Evolutionary conservation across 208 protist genomes (phyloP), one percentile per base, ranked within the genome.

Genomic region (Leishmania braziliensis): DNA sequence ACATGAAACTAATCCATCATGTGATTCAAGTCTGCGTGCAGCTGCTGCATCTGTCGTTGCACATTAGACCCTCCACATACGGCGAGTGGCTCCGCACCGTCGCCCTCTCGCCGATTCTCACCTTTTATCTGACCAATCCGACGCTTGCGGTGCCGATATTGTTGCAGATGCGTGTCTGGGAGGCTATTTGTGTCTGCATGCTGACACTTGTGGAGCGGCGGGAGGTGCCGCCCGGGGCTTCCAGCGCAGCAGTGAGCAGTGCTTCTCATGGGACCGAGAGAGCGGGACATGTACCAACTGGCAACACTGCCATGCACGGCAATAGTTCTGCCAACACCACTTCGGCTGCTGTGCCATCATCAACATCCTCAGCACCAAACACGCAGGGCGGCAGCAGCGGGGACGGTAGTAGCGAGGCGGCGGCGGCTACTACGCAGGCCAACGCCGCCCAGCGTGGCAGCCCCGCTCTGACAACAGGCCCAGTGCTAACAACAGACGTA

Each of bases 101-200:
- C n/a, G 74, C 70, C 48, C 58, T 85, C 9, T 82, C 82, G 29
- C 82, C 82, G n/a, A 65, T 89, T 54, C 33, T 84, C 26, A 51
- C 76, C 63, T 50, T 89, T 46, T 89, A 83, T 69, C 71, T 86
- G 51, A 78, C 58, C 18, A 78, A 84, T 68, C 86, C 86, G 23
- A 65, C 70, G 9, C 81, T 82, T 46, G 83, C 79, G 26, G 72
- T 89, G 78, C 78, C 78, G 46, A 54, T 89, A 43, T 10, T 89
- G 51, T 54, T 82, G 58, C 79, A 53, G 36, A 76, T 77, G 43
- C 75, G 50, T n/a, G 79, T 86, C 20, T 81, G 79, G 77, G 77
- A 86, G 48, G 56, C 79, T 5, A 73, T 89, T 48, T 86, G 86
- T 50, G 79, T 82, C n/a, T 83, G 81, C 53, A 86, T 86, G 79